A percentile compares a stretch with the other conserved stretches of the same genome.
Evolutionary conservation across 2,329 filamentous ascomycete species (phyloP).

Genomic region (Venturia aucupariae): DNA sequence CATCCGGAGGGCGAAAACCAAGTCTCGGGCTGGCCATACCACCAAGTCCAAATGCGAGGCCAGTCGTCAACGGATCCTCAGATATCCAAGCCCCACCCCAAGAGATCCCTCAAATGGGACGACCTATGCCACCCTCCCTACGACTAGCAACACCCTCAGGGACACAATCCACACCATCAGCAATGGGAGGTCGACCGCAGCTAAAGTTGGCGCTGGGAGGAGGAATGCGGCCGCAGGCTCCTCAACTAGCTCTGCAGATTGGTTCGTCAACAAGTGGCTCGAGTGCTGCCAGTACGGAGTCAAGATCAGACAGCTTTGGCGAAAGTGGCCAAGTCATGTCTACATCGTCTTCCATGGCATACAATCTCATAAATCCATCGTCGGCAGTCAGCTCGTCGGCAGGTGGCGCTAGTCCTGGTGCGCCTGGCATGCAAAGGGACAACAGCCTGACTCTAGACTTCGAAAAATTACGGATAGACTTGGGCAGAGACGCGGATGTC

Average conservation of each 20-base stretch:
- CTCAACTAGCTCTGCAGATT: constrained; percentile 38
- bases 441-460: constrained; percentile 69
- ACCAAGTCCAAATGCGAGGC: constrained; percentile 71
- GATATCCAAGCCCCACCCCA: constrained; percentile 25
- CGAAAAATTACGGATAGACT: constrained; percentile 68
- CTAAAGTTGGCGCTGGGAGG: not conserved
- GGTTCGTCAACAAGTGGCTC: constrained; percentile 54
- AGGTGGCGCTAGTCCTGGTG: constrained; percentile 55
- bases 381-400: constrained; percentile 81
- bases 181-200: constrained; percentile 46
- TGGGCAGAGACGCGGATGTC: constrained; percentile 67
- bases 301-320: constrained; percentile 75
- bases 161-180: constrained; percentile 62
- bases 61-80: constrained; percentile 55
- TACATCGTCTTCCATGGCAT: constrained; percentile 76
- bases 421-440: constrained; percentile 66
- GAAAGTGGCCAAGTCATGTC: constrained; percentile 54
- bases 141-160: constrained; percentile 85
- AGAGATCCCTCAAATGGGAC: constrained; percentile 26
- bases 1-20: constrained; percentile 52
- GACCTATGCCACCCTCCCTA: constrained; percentile 66
- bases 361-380: constrained; percentile 78
- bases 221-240: constrained; percentile 28
- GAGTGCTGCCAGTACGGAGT: constrained; percentile 72
- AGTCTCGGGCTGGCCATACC: constrained; percentile 85